Evolutionary conservation across 495 filamentous ascomycete genomes (phyloP).

Genomic region (Aspergillus panamensis): DNA sequence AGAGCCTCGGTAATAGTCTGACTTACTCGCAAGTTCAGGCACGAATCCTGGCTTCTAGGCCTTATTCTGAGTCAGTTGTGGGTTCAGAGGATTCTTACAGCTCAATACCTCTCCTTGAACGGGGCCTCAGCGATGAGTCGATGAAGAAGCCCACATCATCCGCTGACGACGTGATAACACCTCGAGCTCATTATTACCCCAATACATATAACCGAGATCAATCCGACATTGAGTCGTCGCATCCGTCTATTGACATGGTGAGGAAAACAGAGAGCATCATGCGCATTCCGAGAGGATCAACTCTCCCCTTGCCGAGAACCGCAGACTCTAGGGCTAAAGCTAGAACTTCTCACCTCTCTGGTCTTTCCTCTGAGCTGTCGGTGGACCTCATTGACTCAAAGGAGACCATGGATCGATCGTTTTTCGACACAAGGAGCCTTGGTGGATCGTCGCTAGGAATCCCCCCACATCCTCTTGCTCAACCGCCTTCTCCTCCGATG

Average conservation of each 20-base stretch:
- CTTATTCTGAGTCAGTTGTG: conserved; percentile 42
- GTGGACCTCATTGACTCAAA: conserved; percentile 55
- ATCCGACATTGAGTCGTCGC: conserved; percentile 39
- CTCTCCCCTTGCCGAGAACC: conserved; percentile 35
- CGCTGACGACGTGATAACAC: conserved; percentile 1
- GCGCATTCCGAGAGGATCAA: conserved; percentile 47
- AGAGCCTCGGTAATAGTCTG: conserved; percentile 28
- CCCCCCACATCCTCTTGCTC: conserved; percentile 62
- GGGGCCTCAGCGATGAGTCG: conserved; percentile 60
- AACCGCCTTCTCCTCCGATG: conserved; percentile 76
- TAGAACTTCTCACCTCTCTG: conserved; percentile 64
- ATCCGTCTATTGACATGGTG: conserved; percentile 52
- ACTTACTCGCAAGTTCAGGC: conserved; percentile 32
- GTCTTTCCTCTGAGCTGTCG: conserved; percentile 78
- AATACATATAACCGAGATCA: conserved; percentile 30
- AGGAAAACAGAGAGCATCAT: conserved; percentile 57
- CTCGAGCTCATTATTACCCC: conserved; percentile 12
- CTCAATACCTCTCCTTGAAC: conserved; percentile 72
- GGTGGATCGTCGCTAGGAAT: conserved; percentile 49
- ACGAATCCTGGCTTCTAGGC: conserved; percentile 29
- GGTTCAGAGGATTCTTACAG: conserved; percentile 69
- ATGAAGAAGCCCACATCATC: conserved; percentile 38
- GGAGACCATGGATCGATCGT: conserved; percentile 42
- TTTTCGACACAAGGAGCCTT: conserved; percentile 32
- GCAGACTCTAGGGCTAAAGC: conserved; percentile 49